Percentiles rank a stretch among this genome's conserved stretches.
Evolutionary conservation across 192 early-diverging fungal genomes (phyloP).

Genomic region (Entophlyctis luteolus): DNA sequence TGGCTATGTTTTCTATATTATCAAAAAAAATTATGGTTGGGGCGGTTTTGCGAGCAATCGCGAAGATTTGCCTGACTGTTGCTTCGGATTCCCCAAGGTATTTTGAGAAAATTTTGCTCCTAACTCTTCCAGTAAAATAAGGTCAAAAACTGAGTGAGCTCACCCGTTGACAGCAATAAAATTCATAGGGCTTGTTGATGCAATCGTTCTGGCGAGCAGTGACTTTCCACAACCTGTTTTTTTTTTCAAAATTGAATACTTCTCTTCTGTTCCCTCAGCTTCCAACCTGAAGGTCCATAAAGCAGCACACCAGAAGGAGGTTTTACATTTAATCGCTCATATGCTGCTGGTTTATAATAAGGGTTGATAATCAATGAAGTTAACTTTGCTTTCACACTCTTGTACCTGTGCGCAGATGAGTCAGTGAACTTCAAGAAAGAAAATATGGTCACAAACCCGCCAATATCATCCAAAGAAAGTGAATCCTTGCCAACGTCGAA

Average conservation of each 20-base stretch:
- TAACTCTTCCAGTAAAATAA: neutral
- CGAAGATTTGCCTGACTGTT: constrained; percentile 74
- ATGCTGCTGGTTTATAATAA: neutral
- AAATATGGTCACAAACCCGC: constrained; percentile 56
- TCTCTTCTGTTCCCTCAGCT: too few relatives aligned
- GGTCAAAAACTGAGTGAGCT: neutral
- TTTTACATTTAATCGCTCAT: constrained; percentile 3
- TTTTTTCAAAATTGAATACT: neutral
- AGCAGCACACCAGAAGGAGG: constrained; percentile 82
- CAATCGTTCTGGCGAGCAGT: constrained; percentile 72
- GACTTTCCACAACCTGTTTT: constrained; percentile 89
- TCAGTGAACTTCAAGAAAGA: neutral
- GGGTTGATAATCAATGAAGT: neutral
- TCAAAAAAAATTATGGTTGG: constrained; percentile 94
- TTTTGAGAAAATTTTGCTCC: constrained; percentile 89
- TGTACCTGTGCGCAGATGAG: neutral
- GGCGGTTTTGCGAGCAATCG: constrained; percentile 72
- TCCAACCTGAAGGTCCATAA: constrained; percentile 78
- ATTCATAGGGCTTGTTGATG: constrained; percentile 71
- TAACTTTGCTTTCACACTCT: constrained; percentile 18
- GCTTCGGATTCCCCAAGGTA: constrained; percentile 92
- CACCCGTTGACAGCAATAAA: constrained; percentile 82
- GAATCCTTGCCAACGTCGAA: constrained; percentile 53
- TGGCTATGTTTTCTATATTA: constrained; percentile 86
- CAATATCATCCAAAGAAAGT: constrained; percentile 60